Conservation (phyloP, 2,329 filamentous ascomycete species). For the Colletotrichum salicis region DNA sequence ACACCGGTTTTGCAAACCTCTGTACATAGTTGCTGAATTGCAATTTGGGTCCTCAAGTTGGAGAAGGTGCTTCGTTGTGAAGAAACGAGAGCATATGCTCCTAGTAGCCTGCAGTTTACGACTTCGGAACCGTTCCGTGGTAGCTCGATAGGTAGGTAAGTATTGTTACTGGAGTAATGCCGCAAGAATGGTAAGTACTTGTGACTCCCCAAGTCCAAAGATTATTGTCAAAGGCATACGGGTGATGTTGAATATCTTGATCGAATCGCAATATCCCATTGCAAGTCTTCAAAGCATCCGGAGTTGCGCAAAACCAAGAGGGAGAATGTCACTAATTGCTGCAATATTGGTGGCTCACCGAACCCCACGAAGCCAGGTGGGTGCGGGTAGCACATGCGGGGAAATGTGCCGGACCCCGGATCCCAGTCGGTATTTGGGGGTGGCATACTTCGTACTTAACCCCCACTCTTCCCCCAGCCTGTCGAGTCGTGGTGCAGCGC, state of each 20-base stretch:
- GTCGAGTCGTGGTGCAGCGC: background rate
- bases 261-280: background rate
- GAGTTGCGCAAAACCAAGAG: background rate
- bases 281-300: background rate
- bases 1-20: too few species aligned
- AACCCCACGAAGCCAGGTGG: background rate
- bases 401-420: constrained; percentile 7
- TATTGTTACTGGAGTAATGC: too few species aligned
- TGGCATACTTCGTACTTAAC: constrained; percentile 16
- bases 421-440: background rate
- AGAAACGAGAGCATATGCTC: too few species aligned
- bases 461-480: constrained; percentile 26
- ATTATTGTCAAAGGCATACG: background rate
- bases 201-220: background rate
- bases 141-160: too few species aligned
- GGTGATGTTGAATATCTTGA: background rate
- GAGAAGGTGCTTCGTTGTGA: too few species aligned
- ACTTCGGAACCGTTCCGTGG: too few species aligned
- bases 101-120: too few species aligned
- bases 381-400: background rate
- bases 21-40: too few species aligned
- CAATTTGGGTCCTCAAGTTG: too few species aligned
- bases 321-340: background rate
- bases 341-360: background rate
- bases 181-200: background rate